phyloP scores from a whole-genome alignment of 2,329 filamentous ascomycete species.

The Tolypocladium amazonense region DNA sequence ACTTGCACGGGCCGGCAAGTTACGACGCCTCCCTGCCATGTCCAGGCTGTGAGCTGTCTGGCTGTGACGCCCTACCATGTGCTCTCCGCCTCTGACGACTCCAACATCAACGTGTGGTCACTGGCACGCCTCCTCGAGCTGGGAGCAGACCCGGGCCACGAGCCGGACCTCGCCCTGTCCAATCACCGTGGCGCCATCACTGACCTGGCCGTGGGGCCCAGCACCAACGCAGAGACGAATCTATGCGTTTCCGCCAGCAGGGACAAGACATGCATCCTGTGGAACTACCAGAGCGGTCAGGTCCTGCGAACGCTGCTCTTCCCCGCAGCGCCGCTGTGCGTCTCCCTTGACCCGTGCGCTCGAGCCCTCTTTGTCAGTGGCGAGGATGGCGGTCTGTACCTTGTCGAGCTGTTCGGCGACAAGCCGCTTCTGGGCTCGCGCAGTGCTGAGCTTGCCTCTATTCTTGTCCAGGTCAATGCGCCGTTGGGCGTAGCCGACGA shows the following conservation, averaged over 20 bases:
- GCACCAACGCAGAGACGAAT: slow-evolving; percentile 57
- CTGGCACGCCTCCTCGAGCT: slow-evolving; percentile 60
- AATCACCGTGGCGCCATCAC: slow-evolving; percentile 69
- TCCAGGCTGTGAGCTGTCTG: slow-evolving; percentile 70
- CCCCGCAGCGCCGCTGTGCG: slow-evolving; percentile 58
- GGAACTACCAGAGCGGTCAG: slow-evolving; percentile 78
- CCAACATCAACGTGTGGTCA: slow-evolving; percentile 88
- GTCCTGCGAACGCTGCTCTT: slow-evolving; percentile 75
- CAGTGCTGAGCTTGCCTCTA: slow-evolving; percentile 42
- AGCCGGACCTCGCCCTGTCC: slow-evolving; percentile 68
- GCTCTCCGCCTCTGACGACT: slow-evolving; percentile 72
- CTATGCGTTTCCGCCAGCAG: slow-evolving; percentile 75
- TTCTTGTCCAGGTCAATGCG: slow-evolving; percentile 42
- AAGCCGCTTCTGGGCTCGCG: slow-evolving; percentile 43
- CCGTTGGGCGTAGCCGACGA: slow-evolving; percentile 47
- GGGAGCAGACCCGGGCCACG: slow-evolving; percentile 41
- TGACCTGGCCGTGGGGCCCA: slow-evolving; percentile 51
- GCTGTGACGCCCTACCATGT: slow-evolving; percentile 62
- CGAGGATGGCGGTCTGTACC: slow-evolving; percentile 69
- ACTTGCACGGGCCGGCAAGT: slow-evolving; percentile 66
- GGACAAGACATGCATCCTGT: slow-evolving; percentile 83
- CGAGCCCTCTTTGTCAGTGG: slow-evolving; percentile 74
- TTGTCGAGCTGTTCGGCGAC: slow-evolving; percentile 59
- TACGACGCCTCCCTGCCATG: slow-evolving; percentile 65
- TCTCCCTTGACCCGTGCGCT: slow-evolving; percentile 72